Evolutionary conservation across 768 basidiomycete genomes (phyloP).

Genomic region (Lentinula edodes): DNA sequence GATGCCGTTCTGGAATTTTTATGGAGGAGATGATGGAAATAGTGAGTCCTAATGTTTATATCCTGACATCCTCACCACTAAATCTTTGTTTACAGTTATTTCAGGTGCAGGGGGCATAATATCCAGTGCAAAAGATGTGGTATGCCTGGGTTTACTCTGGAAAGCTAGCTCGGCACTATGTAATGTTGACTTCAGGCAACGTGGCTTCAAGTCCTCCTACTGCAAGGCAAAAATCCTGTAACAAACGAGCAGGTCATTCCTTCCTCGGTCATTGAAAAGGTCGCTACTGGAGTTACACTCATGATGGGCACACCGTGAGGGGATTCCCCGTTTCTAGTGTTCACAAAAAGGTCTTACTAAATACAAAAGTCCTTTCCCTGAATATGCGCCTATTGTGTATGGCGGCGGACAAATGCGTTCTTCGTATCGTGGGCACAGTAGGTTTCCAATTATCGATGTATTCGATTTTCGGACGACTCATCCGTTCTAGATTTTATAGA

Average conservation of each 20-base stretch:
- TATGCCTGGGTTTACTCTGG: slow-evolving; percentile 1
- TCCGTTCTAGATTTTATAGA: not conserved
- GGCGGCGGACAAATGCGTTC: slow-evolving; percentile 20
- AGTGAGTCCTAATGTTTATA: slow-evolving; percentile 4
- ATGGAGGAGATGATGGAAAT: slow-evolving; percentile 18
- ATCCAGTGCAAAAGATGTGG: slow-evolving; percentile 21
- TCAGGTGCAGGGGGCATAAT: slow-evolving; percentile 26
- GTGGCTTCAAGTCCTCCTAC: slow-evolving; percentile 24
- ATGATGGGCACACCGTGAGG: not conserved
- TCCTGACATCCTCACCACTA: not conserved
- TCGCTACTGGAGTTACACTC: slow-evolving; percentile 18
- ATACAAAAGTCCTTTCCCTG: slow-evolving; percentile 8
- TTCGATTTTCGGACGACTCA: not conserved
- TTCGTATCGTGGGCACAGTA: slow-evolving; percentile 23
- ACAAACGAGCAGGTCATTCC: slow-evolving; percentile 21
- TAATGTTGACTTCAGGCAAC: slow-evolving; percentile 13
- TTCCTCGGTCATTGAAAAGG: slow-evolving; percentile 15
- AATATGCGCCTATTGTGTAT: slow-evolving; percentile 19
- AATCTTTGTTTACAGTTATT: slow-evolving; percentile 9
- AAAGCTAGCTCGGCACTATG: too few species aligned
- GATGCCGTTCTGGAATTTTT: slow-evolving; percentile 16
- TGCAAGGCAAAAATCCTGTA: slow-evolving; percentile 17
- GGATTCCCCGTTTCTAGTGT: too few species aligned
- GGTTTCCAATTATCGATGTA: not conserved
- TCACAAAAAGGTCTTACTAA: not conserved